These are phyloP conservation scores for Verticillium tricorpus DNA, from an alignment of 2,329 filamentous ascomycete genomes.

Conservation along the genomic window DNA sequence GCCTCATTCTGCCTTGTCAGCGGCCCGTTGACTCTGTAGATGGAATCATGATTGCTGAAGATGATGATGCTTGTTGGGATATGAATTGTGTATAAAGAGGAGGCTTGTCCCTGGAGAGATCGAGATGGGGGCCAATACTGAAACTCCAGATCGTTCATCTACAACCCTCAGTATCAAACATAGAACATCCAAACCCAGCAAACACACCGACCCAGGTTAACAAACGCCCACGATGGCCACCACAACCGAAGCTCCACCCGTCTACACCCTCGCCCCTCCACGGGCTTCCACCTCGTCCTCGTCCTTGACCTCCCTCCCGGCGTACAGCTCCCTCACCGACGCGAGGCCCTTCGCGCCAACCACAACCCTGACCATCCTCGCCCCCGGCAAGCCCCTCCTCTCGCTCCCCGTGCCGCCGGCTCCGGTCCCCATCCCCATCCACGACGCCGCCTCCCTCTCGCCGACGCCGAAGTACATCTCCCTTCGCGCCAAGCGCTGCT, in stretches of 20 bases:
- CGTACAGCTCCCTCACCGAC: constrained; percentile 16
- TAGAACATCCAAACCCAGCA: no score
- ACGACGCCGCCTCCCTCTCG: constrained; percentile 22
- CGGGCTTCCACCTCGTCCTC: constrained; percentile 11
- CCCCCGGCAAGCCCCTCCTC: constrained; percentile 36
- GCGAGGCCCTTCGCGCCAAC: constrained; percentile 33
- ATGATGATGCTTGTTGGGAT: no score
- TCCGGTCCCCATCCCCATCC: constrained; percentile 35
- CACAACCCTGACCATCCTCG: constrained; percentile 43
- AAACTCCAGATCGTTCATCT: neutral
- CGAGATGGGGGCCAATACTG: no score
- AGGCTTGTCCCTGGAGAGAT: no score
- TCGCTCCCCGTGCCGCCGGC: constrained; percentile 35
- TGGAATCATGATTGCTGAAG: neutral
- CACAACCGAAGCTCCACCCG: neutral
- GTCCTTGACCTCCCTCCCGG: constrained; percentile 19
- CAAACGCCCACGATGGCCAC: neutral
- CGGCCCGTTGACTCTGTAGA: neutral
- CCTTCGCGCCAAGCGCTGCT: constrained; percentile 39
- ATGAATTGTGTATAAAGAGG: no score
- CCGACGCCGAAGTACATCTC: constrained; percentile 43
- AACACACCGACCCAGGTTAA: no score
- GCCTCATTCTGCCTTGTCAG: neutral
- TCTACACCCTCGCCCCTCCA: neutral
- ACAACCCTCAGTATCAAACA: neutral